phyloP scores from a whole-genome alignment of 805 yeast species.

The Nakazawaea ernobii region DNA sequence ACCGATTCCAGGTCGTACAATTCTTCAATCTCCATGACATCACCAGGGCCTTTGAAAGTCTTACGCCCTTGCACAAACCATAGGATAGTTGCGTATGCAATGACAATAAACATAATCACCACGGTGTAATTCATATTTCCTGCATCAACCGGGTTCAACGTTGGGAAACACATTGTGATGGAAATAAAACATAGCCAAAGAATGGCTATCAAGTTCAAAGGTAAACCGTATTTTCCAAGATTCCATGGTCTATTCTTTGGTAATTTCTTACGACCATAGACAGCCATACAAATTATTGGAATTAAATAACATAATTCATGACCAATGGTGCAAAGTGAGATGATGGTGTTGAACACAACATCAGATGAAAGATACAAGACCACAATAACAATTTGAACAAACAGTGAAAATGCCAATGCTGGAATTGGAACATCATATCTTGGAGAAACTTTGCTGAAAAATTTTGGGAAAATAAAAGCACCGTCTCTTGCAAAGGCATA shows the following conservation, averaged over 20 bases:
- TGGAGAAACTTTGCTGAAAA: constrained; percentile 20
- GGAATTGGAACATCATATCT: constrained; percentile 24
- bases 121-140: constrained; percentile 24
- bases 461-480: constrained; percentile 26
- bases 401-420: constrained; percentile 20
- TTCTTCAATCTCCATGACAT: constrained; percentile 8
- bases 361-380: constrained; percentile 23
- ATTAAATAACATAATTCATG: constrained; percentile 25
- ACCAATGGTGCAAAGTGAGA: constrained; percentile 27
- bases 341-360: constrained; percentile 27
- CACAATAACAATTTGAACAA: constrained; percentile 22
- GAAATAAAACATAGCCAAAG: constrained; percentile 19
- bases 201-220: constrained; percentile 16
- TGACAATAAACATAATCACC: constrained; percentile 19
- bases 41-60: constrained; percentile 22
- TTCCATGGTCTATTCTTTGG: constrained; percentile 21
- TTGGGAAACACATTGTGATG: constrained; percentile 21
- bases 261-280: constrained; percentile 18
- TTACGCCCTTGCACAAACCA: constrained; percentile 21
- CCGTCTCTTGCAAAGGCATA: constrained; percentile 30
- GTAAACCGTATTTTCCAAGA: constrained; percentile 18
- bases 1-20: background rate
- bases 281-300: constrained; percentile 22
- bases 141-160: constrained; percentile 17
- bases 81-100: constrained; percentile 18